Base-by-base conservation (phyloP, 352 stramenopile species). In the Pythium oligandrum region DNA sequence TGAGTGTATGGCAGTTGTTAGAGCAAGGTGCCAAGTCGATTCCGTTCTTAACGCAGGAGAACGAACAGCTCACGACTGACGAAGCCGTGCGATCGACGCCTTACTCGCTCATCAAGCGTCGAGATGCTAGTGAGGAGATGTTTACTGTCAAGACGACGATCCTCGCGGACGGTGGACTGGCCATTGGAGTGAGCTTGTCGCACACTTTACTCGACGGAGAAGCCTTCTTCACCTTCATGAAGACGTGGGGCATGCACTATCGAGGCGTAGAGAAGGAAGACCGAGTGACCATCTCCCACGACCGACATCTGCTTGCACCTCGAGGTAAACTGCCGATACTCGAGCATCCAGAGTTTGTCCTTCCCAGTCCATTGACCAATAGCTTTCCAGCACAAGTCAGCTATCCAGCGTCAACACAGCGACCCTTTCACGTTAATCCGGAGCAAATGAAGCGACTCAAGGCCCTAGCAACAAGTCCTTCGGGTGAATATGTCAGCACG, bases 221-320 rank as follows among this genome's bases (percentile, higher is more conserved):
- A 40, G 66, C 44, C 1, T 59, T 78, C 46, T 83, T 86, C 61
- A 86, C 71, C 4, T 84, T 88, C 47, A 77, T 80, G 63, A 78
- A 68, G 34, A 55, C 67, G 26, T 88, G 77, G 74, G 71, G 72
- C 6, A 59, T 75, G 54, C 69, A 78, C 57, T 86, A 83, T 56
- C 71, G 66, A 38, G 55, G 53, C 0, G 49, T 85, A 1, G 37
- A 47, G 8, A 62, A 68, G 31, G 30, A 59, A 2, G 45, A 73
- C 6, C 59, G 68, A 11, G 39, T 68, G 2, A 34, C 50, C 11
- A 59, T 86, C 2, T 66, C 46, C 48, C 74, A 83, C 46, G 72
- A 80, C 17, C 70, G 72, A 2, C 50, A 74, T 5, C 61, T 86
- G 40, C 30, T 83, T 0, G 40, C 11, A 6, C 58, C 56, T 34